A percentile compares a stretch with the other conserved stretches of the same genome.
These are phyloP conservation scores for Sporothrix schenckii DNA, from an alignment of 2,329 filamentous ascomycete species.

Conservation along the genomic window DNA sequence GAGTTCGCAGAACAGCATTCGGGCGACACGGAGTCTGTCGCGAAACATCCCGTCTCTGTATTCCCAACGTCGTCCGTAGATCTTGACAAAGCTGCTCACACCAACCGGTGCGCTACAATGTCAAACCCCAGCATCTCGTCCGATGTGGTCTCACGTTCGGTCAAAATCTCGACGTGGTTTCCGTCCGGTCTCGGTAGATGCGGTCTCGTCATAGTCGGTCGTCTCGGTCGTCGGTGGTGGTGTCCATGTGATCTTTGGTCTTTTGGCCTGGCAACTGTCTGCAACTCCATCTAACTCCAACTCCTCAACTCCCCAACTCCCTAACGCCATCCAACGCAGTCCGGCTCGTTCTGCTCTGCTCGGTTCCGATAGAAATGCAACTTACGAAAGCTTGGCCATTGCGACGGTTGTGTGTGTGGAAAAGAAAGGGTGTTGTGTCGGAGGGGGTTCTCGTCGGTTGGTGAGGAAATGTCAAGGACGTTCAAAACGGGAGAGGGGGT, in stretches of 20 bases:
- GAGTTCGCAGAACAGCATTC: background rate
- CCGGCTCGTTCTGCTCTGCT: background rate
- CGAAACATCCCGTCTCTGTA: background rate
- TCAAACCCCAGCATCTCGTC: background rate
- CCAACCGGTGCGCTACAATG: background rate
- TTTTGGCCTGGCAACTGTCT: background rate
- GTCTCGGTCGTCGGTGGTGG: background rate
- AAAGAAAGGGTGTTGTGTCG: constrained; percentile 9
- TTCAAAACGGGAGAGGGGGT: background rate
- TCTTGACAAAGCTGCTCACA: background rate
- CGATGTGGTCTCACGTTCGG: background rate
- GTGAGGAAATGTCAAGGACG: background rate
- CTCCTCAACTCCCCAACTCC: background rate
- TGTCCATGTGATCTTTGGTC: background rate
- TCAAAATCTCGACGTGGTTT: background rate
- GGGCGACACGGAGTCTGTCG: background rate
- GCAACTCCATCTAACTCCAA: background rate
- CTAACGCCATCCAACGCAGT: background rate
- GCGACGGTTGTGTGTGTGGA: constrained; percentile 33
- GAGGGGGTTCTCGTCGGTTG: constrained; percentile 17
- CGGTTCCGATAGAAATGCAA: constrained; percentile 38
- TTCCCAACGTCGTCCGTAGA: background rate
- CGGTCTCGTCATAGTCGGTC: background rate
- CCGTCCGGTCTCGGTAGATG: background rate
- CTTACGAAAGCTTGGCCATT: constrained; percentile 69